phyloP scores from a whole-genome alignment of 139 green algal genomes.

The Tetradesmus lagerheimii region DNA sequence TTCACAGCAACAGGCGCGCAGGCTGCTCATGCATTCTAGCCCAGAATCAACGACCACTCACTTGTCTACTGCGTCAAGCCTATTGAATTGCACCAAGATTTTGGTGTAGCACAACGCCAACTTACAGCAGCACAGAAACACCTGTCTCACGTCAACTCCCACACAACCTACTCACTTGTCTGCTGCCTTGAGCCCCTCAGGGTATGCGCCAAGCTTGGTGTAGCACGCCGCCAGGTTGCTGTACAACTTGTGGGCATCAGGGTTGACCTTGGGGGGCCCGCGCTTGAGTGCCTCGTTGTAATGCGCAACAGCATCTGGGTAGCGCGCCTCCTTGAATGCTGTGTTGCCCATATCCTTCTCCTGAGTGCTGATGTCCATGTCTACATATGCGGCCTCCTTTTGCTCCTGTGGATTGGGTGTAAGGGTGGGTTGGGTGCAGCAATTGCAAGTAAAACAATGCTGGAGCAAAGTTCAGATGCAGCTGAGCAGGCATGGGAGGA shows the following conservation, averaged over 20 bases:
- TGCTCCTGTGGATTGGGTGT: constrained; percentile 66
- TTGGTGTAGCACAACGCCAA: no score
- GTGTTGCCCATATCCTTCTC: constrained; percentile 94
- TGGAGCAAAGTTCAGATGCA: no score
- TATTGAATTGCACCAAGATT: no score
- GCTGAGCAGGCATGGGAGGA: no score
- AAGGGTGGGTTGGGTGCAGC: background rate
- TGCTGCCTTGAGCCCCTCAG: constrained; percentile 95
- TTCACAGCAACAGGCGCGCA: no score
- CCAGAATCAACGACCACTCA: no score
- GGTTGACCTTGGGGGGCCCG: constrained; percentile 82
- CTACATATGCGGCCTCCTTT: constrained; percentile 88
- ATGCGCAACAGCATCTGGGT: constrained; percentile 91
- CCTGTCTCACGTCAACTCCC: no score
- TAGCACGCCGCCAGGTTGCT: constrained; percentile 98
- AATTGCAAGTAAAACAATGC: no score
- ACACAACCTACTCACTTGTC: constrained; percentile 60
- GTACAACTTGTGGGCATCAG: constrained; percentile 97
- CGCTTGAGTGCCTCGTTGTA: constrained; percentile 98
- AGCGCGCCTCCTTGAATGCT: constrained; percentile 93
- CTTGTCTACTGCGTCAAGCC: no score
- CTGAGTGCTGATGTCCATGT: constrained; percentile 82
- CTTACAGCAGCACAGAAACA: no score
- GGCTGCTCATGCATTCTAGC: no score
- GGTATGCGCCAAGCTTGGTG: constrained; percentile 97